Conservation (phyloP, 2,329 filamentous ascomycete species). For the Colletotrichum caudatum region DNA sequence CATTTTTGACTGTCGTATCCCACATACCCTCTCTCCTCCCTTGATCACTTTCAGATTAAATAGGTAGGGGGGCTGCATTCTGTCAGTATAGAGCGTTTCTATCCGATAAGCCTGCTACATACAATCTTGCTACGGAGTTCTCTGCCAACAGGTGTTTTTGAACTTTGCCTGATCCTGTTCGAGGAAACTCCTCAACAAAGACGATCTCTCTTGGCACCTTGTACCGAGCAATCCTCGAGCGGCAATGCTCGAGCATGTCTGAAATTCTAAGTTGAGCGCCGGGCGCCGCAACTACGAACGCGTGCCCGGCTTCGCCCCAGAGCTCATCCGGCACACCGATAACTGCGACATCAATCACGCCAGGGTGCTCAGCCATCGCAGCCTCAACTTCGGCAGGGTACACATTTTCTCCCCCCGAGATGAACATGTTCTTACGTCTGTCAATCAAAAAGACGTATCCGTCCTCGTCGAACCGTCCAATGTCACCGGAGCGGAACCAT, state of each 20-base stretch:
- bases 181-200: constrained; percentile 23
- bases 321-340: constrained; percentile 24
- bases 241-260: constrained; percentile 17
- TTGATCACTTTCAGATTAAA: not conserved
- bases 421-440: constrained; percentile 37
- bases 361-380: constrained; percentile 22
- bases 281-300: constrained; percentile 18
- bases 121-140: constrained; percentile 21
- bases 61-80: not conserved
- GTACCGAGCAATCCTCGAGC: constrained; percentile 21
- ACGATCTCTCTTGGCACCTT: constrained; percentile 32
- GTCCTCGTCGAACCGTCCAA: constrained; percentile 32
- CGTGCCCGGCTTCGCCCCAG: constrained; percentile 38
- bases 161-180: constrained; percentile 33
- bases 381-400: constrained; percentile 38
- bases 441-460: constrained; percentile 32
- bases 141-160: constrained; percentile 28
- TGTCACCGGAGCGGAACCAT: constrained; percentile 40
- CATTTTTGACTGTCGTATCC: too few relatives aligned
- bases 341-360: constrained; percentile 23
- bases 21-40: too few relatives aligned
- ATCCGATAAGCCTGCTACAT: not conserved
- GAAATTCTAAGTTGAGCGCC: not conserved
- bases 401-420: constrained; percentile 37
- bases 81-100: too few relatives aligned